Evolutionary conservation across 1,284 basidiomycete species (phyloP).

Genomic region (Ceratobasidium sp.): DNA sequence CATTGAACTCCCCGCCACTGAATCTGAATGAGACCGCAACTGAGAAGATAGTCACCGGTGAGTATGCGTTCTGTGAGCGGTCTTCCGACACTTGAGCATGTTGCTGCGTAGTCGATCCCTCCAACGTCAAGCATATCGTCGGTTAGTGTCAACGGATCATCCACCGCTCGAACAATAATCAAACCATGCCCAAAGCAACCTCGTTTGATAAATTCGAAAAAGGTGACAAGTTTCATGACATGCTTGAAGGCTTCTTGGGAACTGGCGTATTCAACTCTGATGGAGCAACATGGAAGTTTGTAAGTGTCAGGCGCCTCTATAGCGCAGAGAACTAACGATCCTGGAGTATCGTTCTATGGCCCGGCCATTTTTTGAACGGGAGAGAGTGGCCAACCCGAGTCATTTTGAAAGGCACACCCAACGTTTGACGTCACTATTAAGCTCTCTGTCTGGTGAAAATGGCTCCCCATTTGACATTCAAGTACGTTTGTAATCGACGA

Average conservation of each 20-base stretch:
- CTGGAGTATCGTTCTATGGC: slow-evolving; percentile 48
- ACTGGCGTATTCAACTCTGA: slow-evolving; percentile 52
- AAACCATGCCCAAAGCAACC: slow-evolving; percentile 3
- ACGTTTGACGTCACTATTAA: slow-evolving; percentile 32
- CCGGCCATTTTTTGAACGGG: slow-evolving; percentile 49
- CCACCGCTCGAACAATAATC: neutral
- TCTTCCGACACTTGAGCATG: neutral
- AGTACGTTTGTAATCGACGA: slow-evolving; percentile 14
- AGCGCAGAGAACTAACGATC: neutral
- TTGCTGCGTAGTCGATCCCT: slow-evolving; percentile 42
- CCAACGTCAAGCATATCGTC: slow-evolving; percentile 44
- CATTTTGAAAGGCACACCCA: slow-evolving; percentile 34
- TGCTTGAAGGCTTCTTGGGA: slow-evolving; percentile 49
- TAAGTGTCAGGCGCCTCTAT: slow-evolving; percentile 40
- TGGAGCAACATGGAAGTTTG: slow-evolving; percentile 48
- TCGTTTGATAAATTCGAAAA: slow-evolving; percentile 43
- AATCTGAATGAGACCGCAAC: neutral
- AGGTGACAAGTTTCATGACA: slow-evolving; percentile 48
- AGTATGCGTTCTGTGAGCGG: neutral
- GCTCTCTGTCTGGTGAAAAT: slow-evolving; percentile 5
- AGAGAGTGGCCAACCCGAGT: slow-evolving; percentile 37
- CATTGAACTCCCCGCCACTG: neutral
- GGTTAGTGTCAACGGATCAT: neutral
- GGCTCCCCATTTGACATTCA: slow-evolving; percentile 39
- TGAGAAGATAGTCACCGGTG: slow-evolving; percentile 33